Percentiles rank a stretch among this genome's conserved stretches.
phyloP scores from a whole-genome alignment of 2,329 filamentous ascomycete genomes.

The Sarocladium brachiariae region DNA sequence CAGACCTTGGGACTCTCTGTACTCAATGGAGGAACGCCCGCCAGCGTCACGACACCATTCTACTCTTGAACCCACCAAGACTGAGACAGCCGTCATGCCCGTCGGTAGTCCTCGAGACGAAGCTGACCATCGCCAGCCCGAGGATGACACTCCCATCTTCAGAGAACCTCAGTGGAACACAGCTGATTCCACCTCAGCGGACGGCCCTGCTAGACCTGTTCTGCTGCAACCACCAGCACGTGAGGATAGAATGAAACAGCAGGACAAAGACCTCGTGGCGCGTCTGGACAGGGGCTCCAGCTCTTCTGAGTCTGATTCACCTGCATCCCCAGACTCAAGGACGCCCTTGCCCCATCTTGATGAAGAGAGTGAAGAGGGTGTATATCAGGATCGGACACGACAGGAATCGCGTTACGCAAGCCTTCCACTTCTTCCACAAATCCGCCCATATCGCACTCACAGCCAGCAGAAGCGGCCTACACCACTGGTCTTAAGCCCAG shows the following conservation, averaged over 20 bases:
- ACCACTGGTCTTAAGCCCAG: neutral
- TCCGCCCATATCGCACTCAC: conserved; percentile 36
- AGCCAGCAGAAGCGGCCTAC: neutral
- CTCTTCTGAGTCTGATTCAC: neutral
- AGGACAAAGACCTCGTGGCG: conserved; percentile 3
- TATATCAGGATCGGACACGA: neutral
- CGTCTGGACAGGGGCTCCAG: conserved; percentile 1
- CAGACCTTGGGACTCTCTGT: too few relatives aligned
- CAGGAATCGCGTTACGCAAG: neutral
- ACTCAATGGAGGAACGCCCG: neutral
- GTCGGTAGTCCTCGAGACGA: neutral
- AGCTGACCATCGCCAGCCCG: neutral
- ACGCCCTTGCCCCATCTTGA: neutral
- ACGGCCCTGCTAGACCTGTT: neutral
- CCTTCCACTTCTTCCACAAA: conserved; percentile 34
- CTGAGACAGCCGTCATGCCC: neutral
- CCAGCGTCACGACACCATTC: neutral
- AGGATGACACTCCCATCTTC: neutral
- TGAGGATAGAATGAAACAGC: neutral
- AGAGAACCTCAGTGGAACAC: neutral
- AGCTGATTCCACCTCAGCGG: neutral
- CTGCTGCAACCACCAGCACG: neutral
- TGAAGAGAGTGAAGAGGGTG: neutral
- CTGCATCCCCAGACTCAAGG: neutral
- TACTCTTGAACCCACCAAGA: conserved; percentile 1